phyloP scores from a whole-genome alignment of 371 early-diverging fungal genomes.

The Mortierella sp. region DNA sequence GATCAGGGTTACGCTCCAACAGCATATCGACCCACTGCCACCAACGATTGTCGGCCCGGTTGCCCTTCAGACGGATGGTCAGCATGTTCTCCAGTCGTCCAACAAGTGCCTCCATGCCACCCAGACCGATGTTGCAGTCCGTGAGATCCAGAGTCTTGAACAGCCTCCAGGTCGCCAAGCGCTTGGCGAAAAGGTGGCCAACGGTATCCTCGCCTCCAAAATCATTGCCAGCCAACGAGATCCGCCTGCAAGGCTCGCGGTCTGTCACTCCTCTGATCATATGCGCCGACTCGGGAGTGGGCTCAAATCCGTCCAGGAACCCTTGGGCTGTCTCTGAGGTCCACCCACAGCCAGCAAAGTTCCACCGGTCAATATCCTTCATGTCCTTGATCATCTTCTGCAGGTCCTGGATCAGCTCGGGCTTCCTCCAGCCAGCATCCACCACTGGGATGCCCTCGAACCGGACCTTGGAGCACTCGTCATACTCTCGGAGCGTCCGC shows the following conservation, averaged over 20 bases:
- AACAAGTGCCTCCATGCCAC: conserved; percentile 31
- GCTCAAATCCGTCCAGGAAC: conserved; percentile 29
- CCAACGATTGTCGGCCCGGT: conserved; percentile 38
- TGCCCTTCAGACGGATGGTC: conserved; percentile 35
- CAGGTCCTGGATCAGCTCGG: conserved; percentile 41
- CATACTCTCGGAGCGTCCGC: conserved; percentile 43
- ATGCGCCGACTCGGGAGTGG: neutral
- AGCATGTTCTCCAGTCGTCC: conserved; percentile 21
- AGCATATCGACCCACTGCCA: conserved; percentile 51
- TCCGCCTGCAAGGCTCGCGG: conserved; percentile 31
- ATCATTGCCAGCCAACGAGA: conserved; percentile 42
- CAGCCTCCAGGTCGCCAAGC: conserved; percentile 24
- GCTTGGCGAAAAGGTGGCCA: conserved; percentile 21
- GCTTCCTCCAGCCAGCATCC: conserved; percentile 43
- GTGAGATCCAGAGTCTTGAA: conserved; percentile 40
- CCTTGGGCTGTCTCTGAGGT: conserved; percentile 29
- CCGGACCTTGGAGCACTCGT: conserved; percentile 33
- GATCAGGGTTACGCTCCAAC: conserved; percentile 25
- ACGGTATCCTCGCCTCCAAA: conserved; percentile 37
- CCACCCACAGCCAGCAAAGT: conserved; percentile 50
- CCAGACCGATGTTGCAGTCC: conserved; percentile 41
- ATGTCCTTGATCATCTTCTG: conserved; percentile 33
- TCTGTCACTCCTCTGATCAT: conserved; percentile 4
- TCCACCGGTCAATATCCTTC: conserved; percentile 39
- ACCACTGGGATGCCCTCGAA: conserved; percentile 25